Conservation (phyloP, 306 rosid species). For the Mimosa bimucronata region DNA sequence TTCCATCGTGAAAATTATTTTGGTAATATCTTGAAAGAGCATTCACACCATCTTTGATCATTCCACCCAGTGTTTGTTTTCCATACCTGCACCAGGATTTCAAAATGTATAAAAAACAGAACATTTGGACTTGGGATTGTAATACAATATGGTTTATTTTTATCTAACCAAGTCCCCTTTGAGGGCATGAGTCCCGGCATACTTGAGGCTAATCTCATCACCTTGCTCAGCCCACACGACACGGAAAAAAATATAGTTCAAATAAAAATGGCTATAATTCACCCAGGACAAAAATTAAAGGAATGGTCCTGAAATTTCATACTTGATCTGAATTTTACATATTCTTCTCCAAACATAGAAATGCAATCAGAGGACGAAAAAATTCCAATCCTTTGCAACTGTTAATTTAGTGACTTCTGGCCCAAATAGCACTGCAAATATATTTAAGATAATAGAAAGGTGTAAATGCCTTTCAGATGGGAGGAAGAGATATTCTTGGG, state of each 20-base stretch:
- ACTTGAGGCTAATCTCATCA: constrained; percentile 90
- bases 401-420: constrained; percentile 70
- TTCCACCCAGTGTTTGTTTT: constrained; percentile 72
- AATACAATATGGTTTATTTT: constrained; percentile 20
- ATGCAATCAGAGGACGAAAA: constrained; percentile 62
- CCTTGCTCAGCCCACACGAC: constrained; percentile 97
- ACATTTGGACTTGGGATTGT: constrained; percentile 31
- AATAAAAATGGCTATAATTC: constrained; percentile 33
- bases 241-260: constrained; percentile 37
- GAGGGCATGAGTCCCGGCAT: constrained; percentile 89
- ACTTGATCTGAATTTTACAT: constrained; percentile 73
- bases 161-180: constrained; percentile 95
- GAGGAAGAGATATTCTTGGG: not conserved
- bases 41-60: constrained; percentile 88
- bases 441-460: constrained; percentile 33
- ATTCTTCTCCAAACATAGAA: constrained; percentile 67
- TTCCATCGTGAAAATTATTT: constrained; percentile 93
- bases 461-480: constrained; percentile 6
- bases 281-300: not conserved
- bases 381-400: constrained; percentile 72
- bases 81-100: constrained; percentile 69
- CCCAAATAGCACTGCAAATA: constrained; percentile 73
- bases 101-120: constrained; percentile 6
- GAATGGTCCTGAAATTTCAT: constrained; percentile 40
- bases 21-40: constrained; percentile 87